phyloP scores from a whole-genome alignment of 768 basidiomycete genomes.

The Suillus paluster region DNA sequence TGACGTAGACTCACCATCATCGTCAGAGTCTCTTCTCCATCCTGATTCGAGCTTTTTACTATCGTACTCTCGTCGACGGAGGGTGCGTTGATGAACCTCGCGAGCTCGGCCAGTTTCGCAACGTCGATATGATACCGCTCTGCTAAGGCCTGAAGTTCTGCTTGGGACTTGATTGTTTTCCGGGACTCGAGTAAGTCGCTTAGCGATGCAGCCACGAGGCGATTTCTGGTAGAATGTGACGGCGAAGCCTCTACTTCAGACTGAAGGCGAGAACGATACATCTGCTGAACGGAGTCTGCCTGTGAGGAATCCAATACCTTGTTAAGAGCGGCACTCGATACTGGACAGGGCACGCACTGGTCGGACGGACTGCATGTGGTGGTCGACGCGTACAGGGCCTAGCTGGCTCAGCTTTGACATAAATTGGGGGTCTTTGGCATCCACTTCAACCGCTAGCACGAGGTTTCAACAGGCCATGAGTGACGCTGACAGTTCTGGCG shows the following conservation, averaged over 20 bases:
- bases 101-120: conserved; percentile 53
- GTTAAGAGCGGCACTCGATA: background rate
- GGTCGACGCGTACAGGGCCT: conserved; percentile 74
- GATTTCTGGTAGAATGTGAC: conserved; percentile 48
- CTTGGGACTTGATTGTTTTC: conserved; percentile 47
- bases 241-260: conserved; percentile 61
- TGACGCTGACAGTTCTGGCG: conserved; percentile 8
- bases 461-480: conserved; percentile 1
- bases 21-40: conserved; percentile 58
- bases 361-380: conserved; percentile 55
- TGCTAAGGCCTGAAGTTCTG: conserved; percentile 55
- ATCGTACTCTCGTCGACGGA: conserved; percentile 55
- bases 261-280: conserved; percentile 56
- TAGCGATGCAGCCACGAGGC: conserved; percentile 55
- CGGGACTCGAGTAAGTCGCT: conserved; percentile 65
- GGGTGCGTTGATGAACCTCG: conserved; percentile 64
- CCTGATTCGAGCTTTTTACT: conserved; percentile 48
- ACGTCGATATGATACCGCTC: conserved; percentile 59
- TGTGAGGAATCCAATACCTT: conserved; percentile 11
- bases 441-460: conserved; percentile 57
- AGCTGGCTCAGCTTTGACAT: conserved; percentile 64
- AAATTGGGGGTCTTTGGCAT: conserved; percentile 75
- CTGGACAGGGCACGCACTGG: conserved; percentile 41
- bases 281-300: conserved; percentile 40
- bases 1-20: conserved; percentile 47